Evolutionary conservation across 164 flowering plant species (phyloP).

Genomic region (Sedum album): DNA sequence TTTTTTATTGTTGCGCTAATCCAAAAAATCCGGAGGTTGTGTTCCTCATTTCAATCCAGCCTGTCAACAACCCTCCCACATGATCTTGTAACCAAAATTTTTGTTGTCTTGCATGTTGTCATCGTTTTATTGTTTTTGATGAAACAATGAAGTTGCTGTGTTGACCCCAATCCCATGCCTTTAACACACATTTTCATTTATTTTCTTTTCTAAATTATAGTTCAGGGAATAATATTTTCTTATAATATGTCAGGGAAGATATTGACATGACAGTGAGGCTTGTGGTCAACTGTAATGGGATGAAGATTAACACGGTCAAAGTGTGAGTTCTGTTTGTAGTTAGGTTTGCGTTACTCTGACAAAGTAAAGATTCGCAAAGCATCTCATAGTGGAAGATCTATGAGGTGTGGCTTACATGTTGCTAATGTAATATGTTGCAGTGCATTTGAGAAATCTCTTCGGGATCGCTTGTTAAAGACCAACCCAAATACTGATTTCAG

Average conservation of each 20-base stretch:
- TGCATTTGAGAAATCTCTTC: slow-evolving; percentile 89
- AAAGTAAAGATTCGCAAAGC: neutral
- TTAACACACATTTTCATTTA: neutral
- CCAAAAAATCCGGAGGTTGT: neutral
- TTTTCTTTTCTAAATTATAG: slow-evolving; percentile 5
- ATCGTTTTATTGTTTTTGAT: neutral
- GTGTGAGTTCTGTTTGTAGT: slow-evolving; percentile 43
- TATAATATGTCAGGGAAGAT: slow-evolving; percentile 62
- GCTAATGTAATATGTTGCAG: slow-evolving; percentile 39
- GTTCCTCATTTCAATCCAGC: slow-evolving; percentile 1
- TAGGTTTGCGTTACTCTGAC: neutral
- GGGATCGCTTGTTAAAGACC: slow-evolving; percentile 62
- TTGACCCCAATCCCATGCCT: neutral
- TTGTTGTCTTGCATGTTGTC: slow-evolving; percentile 3
- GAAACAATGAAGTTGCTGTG: neutral
- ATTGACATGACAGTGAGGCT: slow-evolving; percentile 89
- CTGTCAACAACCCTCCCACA: neutral
- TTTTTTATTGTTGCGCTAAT: neutral
- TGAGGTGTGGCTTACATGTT: slow-evolving; percentile 3
- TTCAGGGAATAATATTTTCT: slow-evolving; percentile 68
- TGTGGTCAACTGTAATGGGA: slow-evolving; percentile 81
- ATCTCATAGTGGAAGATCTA: neutral
- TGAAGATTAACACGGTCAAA: slow-evolving; percentile 68
- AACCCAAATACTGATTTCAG: slow-evolving; percentile 71
- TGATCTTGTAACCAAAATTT: neutral